These are phyloP conservation scores for Penicillium frequentans DNA, from an alignment of 2,329 filamentous ascomycete genomes.

Conservation along the genomic window DNA sequence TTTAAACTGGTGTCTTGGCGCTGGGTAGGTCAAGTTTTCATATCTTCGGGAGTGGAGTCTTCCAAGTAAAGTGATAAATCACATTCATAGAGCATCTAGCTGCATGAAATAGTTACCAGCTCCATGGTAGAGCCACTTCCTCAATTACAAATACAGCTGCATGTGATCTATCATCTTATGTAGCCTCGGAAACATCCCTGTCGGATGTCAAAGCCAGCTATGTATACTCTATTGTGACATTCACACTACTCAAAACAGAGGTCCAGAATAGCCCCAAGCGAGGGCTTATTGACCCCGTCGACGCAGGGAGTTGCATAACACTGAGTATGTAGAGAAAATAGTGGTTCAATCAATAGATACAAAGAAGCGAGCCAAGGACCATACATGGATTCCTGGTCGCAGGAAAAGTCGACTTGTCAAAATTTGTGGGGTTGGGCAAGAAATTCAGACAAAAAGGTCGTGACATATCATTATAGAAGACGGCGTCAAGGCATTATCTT, in stretches of 20 bases:
- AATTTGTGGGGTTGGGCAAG: slow-evolving; percentile 5
- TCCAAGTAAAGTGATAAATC: neutral
- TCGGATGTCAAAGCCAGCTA: neutral
- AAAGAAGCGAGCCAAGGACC: slow-evolving; percentile 8
- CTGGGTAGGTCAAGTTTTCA: slow-evolving; percentile 8
- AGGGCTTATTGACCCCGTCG: neutral
- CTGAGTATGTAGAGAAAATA: neutral
- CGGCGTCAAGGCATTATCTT: slow-evolving; percentile 21
- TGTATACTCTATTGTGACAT: neutral
- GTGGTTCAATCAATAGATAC: slow-evolving; percentile 17
- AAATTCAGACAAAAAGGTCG: slow-evolving; percentile 10
- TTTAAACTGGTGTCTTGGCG: slow-evolving; percentile 8
- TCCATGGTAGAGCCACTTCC: neutral
- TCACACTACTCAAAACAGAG: neutral
- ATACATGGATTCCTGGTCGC: slow-evolving; percentile 4
- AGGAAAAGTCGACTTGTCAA: slow-evolving; percentile 1
- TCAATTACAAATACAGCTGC: neutral
- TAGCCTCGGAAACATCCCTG: neutral
- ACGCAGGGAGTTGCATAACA: neutral
- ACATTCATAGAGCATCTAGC: neutral
- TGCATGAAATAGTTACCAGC: neutral
- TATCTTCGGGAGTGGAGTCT: neutral
- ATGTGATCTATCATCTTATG: neutral
- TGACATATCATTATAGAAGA: slow-evolving; percentile 23
- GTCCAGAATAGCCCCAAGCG: neutral